Evolutionary conservation across 2,329 filamentous ascomycete genomes (phyloP), one percentile per base, ranked within the genome.

Genomic region (Pyricularia sp.): DNA sequence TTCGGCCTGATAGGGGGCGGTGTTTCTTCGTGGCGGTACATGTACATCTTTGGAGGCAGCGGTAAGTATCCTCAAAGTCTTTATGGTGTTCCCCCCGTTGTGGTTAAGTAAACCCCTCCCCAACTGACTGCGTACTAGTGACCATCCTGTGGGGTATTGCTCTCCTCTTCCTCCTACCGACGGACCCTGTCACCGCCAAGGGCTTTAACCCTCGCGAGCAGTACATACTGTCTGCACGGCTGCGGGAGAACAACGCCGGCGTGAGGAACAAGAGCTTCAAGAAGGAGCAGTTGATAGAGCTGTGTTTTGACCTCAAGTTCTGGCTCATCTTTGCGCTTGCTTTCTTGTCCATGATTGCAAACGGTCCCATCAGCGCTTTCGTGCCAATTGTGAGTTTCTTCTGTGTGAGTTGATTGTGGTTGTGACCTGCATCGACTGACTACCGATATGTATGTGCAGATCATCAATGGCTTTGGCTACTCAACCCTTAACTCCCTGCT

Each of bases 11-110:
- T 88, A 69, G 72, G 80, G 6, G 69, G 74, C 28, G 63, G 71
- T 2, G 69, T 76, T 14, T 71, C 73, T 31, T 78, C 76, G 4
- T 84, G 80, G 80, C 78, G 78, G 68, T 80, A 83, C 67, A 84
- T 89, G 65, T 90, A 90, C 74, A 80, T 90, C 1, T 86, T 88
- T 66, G 85, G 86, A 17, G 88, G 86, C 0, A 20, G 59, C 59
- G 10, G 59, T 63, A 63, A 30, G 59, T 0, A 30, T 28, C 59
- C 59, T 61, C 58, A 14, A 17, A 58, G 11, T 12, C 79, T 9
- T 68, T 55, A 3, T n/a, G 42, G n/a, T 1, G 9, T 55, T 20
- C 3, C 20, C 9, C 20, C 17, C 10, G n/a, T 9, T 10, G 4
- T n/a, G 42, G 20, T n/a, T n/a, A 20, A 55, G 20, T 11, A 20